phyloP scores from a whole-genome alignment of 805 yeast genomes.

The Monosporozyma unispora region DNA sequence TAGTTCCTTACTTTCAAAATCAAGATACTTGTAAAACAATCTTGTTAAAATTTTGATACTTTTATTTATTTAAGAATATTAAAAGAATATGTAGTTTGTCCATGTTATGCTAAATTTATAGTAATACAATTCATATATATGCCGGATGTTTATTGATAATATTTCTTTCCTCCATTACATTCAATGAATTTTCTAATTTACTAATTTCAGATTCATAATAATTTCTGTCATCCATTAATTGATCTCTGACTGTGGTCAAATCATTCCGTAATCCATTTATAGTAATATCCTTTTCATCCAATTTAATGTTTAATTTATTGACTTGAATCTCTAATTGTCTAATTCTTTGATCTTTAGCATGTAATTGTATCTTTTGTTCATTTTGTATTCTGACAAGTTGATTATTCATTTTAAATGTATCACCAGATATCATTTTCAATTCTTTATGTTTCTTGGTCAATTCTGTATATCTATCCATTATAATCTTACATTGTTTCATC shows the following conservation, averaged over 20 bases:
- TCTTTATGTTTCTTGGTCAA: conserved; percentile 28
- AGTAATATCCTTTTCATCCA: neutral
- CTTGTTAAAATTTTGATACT: too few species aligned
- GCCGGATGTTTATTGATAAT: neutral
- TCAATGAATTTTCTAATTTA: neutral
- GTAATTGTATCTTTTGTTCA: conserved; percentile 16
- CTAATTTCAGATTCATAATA: neutral
- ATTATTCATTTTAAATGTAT: conserved; percentile 8
- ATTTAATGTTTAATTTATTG: neutral
- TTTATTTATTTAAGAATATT: too few species aligned
- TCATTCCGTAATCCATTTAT: neutral
- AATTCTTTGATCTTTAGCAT: conserved; percentile 23
- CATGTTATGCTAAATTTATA: neutral
- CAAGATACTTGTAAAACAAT: too few species aligned
- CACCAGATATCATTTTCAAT: conserved; percentile 11
- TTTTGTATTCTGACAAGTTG: conserved; percentile 19
- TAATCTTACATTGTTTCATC: conserved; percentile 27
- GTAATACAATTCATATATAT: neutral
- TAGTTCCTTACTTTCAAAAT: too few species aligned
- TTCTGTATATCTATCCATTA: conserved; percentile 30
- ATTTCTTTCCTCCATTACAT: neutral
- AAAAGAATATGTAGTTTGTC: neutral
- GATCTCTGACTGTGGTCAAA: neutral
- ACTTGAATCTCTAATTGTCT: conserved; percentile 8
- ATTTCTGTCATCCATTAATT: conserved; percentile 1